Evolutionary conservation across 2,329 filamentous ascomycete genomes (phyloP).

Genomic region (Dactylellina sp.): DNA sequence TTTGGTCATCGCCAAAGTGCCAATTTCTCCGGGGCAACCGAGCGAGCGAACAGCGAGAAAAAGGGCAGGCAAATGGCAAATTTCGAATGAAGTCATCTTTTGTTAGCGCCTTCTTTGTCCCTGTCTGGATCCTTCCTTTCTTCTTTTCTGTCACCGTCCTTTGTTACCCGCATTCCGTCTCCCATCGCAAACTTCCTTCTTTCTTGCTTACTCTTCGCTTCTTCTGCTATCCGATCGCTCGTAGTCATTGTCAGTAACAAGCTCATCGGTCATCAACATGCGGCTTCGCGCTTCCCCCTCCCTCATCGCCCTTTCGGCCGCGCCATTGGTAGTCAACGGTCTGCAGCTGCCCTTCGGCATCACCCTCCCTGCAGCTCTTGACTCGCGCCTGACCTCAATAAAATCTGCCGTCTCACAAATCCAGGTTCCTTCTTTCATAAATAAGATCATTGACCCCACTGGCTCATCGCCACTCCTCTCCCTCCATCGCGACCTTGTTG

Average conservation of each 20-base stretch:
- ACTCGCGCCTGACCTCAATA: constrained; percentile 36
- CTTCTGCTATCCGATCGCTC: background rate
- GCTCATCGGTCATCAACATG: constrained; percentile 16
- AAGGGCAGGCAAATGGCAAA: background rate
- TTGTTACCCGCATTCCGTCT: constrained; percentile 3
- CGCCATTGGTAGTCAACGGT: constrained; percentile 45
- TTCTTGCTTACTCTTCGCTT: background rate
- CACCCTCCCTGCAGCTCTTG: constrained; percentile 28
- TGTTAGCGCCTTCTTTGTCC: constrained; percentile 7
- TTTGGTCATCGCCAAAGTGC: constrained; percentile 16
- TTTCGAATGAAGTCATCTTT: constrained; percentile 37
- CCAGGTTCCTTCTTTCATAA: constrained; percentile 49
- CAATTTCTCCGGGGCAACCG: constrained; percentile 26
- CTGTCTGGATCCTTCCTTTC: constrained; percentile 31
- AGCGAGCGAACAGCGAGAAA: no score
- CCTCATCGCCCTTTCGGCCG: constrained; percentile 41
- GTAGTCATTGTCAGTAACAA: background rate
- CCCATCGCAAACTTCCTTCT: background rate
- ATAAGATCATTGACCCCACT: constrained; percentile 50
- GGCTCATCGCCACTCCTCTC: constrained; percentile 69
- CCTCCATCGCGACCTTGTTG: constrained; percentile 80
- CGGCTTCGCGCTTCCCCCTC: constrained; percentile 46
- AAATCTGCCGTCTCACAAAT: constrained; percentile 37
- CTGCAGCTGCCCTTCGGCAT: constrained; percentile 54
- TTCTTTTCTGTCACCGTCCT: background rate